Evolutionary conservation across 768 basidiomycete genomes (phyloP).

Genomic region (Pulveroboletus frians): DNA sequence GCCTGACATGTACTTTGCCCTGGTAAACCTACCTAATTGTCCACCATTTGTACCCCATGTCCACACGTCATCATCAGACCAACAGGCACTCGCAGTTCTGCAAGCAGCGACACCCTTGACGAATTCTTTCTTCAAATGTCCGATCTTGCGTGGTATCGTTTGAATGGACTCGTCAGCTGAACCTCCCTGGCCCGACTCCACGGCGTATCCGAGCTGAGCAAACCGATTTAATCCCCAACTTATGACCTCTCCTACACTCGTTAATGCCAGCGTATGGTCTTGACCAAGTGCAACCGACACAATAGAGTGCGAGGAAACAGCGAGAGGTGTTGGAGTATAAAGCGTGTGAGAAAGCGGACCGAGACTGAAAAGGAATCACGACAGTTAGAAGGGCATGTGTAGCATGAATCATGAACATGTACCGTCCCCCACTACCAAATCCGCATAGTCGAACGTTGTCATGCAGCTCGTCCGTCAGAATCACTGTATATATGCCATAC

Average conservation of each 20-base stretch:
- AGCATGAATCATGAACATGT: conserved; percentile 20
- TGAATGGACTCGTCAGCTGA: conserved; percentile 73
- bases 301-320: conserved; percentile 53
- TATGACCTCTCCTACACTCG: conserved; percentile 72
- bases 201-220: conserved; percentile 79
- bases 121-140: conserved; percentile 69
- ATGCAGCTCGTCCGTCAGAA: conserved; percentile 68
- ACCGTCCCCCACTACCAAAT: conserved; percentile 85
- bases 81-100: conserved; percentile 83
- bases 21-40: conserved; percentile 62
- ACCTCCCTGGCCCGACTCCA: conserved; percentile 50
- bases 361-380: conserved; percentile 40
- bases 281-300: conserved; percentile 78
- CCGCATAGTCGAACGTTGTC: conserved; percentile 84
- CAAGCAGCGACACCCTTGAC: conserved; percentile 83
- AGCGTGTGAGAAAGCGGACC: conserved; percentile 77
- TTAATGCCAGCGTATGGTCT: conserved; percentile 89
- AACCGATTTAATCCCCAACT: conserved; percentile 93
- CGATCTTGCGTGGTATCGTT: conserved; percentile 67
- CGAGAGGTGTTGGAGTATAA: conserved; percentile 58
- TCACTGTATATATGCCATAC: conserved; percentile 24
- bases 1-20: not conserved
- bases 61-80: conserved; percentile 67
- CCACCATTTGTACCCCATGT: conserved; percentile 95
- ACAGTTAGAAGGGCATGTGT: not conserved